These are phyloP conservation scores for Crithidia fasciculata DNA, from an alignment of 208 protist genomes.

Conservation along the genomic window DNA sequence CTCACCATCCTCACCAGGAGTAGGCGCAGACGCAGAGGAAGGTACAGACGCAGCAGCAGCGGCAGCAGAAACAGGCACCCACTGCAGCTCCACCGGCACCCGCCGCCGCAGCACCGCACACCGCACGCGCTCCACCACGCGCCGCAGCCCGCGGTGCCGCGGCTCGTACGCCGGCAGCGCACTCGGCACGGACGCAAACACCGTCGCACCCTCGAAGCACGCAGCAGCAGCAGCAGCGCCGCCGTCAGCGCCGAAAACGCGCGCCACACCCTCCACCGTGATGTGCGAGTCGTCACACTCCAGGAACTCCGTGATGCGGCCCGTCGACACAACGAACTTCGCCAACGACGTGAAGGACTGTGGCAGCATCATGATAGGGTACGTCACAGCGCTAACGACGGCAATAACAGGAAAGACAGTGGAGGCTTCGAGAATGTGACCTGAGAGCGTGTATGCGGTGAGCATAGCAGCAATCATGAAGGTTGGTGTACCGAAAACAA, in stretches of 20 bases:
- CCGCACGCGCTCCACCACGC: neutral
- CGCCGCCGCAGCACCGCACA: slow-evolving; percentile 10
- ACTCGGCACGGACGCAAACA: slow-evolving; percentile 8
- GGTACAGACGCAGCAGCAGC: neutral
- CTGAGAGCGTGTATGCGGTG: slow-evolving; percentile 44
- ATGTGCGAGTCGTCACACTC: slow-evolving; percentile 47
- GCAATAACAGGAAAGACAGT: slow-evolving; percentile 84
- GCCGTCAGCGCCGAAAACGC: neutral
- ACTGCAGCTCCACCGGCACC: slow-evolving; percentile 28
- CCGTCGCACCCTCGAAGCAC: slow-evolving; percentile 1
- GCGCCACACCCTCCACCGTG: slow-evolving; percentile 11
- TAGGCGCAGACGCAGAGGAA: too few species aligned
- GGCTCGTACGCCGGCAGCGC: slow-evolving; percentile 22
- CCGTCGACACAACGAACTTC: slow-evolving; percentile 73
- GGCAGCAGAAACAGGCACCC: neutral
- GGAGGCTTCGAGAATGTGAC: slow-evolving; percentile 59
- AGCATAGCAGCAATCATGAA: slow-evolving; percentile 57
- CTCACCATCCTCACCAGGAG: neutral
- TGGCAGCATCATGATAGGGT: slow-evolving; percentile 83
- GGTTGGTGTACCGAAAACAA: slow-evolving; percentile 57
- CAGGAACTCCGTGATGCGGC: slow-evolving; percentile 77
- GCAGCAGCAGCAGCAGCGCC: neutral
- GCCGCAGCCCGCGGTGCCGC: slow-evolving; percentile 8
- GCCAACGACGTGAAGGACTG: slow-evolving; percentile 52
- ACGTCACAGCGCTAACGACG: slow-evolving; percentile 77